Evolutionary conservation across 495 filamentous ascomycete species (phyloP).

Genomic region (Elasticomyces elasticus): DNA sequence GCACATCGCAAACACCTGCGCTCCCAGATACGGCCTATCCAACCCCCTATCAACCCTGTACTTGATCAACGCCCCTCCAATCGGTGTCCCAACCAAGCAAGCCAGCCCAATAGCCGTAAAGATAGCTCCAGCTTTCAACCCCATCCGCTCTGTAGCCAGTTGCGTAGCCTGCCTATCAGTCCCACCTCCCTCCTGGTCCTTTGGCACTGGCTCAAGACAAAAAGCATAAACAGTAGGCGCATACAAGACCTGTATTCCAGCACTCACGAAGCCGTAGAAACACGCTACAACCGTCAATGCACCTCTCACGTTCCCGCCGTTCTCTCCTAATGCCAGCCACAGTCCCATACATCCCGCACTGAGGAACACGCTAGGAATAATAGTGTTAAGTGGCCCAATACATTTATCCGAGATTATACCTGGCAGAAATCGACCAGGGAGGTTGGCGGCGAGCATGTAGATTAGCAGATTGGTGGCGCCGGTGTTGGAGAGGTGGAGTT

Average conservation of each 20-base stretch:
- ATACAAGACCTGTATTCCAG: conserved; percentile 18
- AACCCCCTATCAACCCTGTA: not conserved
- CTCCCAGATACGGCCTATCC: conserved; percentile 11
- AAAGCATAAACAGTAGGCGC: conserved; percentile 14
- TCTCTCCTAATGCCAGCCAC: conserved; percentile 8
- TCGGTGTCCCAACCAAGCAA: conserved; percentile 18
- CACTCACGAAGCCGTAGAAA: conserved; percentile 20
- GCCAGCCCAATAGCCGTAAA: conserved; percentile 15
- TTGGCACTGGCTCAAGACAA: conserved; percentile 1
- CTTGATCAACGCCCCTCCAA: conserved; percentile 18
- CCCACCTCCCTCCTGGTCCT: no score
- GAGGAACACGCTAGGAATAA: conserved; percentile 19
- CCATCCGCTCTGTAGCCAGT: conserved; percentile 8
- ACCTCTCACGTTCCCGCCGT: not conserved
- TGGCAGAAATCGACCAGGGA: conserved; percentile 18
- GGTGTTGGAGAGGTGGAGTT: conserved; percentile 17
- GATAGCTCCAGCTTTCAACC: conserved; percentile 16
- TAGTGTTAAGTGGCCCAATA: conserved; percentile 26
- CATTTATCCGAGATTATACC: conserved; percentile 12
- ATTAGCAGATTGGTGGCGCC: conserved; percentile 15
- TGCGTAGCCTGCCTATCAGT: not conserved
- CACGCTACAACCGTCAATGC: conserved; percentile 13
- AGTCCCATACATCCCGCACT: conserved; percentile 12
- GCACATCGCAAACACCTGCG: conserved; percentile 17
- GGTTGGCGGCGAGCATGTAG: conserved; percentile 18